Evolutionary conservation across 495 filamentous ascomycete species (phyloP).

Genomic region (Lineolata rhizophorae): DNA sequence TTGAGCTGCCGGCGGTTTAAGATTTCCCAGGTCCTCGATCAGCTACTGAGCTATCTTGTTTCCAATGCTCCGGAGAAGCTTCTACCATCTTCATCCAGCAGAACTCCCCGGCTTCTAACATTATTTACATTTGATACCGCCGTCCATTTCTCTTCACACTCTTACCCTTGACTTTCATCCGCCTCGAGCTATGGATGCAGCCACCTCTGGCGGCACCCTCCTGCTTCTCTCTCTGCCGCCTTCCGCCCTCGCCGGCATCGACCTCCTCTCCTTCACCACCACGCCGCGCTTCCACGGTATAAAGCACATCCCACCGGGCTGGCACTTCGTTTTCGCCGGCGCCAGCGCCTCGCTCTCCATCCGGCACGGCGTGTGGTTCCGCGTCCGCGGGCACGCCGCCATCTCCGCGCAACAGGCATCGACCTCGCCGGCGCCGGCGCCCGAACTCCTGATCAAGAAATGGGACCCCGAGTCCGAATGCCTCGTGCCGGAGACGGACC

Average conservation of each 20-base stretch:
- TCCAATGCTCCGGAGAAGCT: no score
- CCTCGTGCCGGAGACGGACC: slow-evolving; percentile 13
- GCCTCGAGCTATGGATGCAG: no score
- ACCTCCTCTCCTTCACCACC: slow-evolving; percentile 22
- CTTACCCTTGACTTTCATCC: no score
- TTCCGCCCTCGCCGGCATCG: slow-evolving; percentile 17
- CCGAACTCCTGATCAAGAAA: slow-evolving; percentile 28
- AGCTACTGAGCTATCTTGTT: no score
- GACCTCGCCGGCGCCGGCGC: no score
- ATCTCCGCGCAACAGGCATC: no score
- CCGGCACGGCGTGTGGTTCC: slow-evolving; percentile 39
- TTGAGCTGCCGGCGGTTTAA: no score
- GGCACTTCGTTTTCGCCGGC: slow-evolving; percentile 34
- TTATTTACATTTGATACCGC: no score
- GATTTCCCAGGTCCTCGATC: no score
- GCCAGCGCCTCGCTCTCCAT: slow-evolving; percentile 25
- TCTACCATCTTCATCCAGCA: no score
- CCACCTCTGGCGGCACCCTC: slow-evolving; percentile 7
- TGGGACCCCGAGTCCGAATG: slow-evolving; percentile 27
- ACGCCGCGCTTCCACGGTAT: slow-evolving; percentile 32
- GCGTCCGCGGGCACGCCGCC: slow-evolving; percentile 15
- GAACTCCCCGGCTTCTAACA: no score
- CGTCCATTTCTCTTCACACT: no score
- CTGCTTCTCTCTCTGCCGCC: slow-evolving; percentile 18
- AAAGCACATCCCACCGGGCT: slow-evolving; percentile 32